Evolutionary conservation across 768 basidiomycete genomes (phyloP).

Genomic region (Russula virescens): DNA sequence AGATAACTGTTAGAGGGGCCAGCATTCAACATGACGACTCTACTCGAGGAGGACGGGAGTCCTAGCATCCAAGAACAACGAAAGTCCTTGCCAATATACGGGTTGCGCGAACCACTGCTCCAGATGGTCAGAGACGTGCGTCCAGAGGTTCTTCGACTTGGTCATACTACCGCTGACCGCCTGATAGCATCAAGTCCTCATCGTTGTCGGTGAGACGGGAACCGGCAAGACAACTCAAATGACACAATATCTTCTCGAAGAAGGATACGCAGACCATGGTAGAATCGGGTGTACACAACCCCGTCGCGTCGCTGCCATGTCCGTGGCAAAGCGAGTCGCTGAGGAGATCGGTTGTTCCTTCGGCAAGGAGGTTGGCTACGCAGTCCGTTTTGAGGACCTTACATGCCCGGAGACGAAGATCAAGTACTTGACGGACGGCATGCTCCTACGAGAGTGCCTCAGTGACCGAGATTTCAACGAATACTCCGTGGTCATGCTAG

Average conservation of each 20-base stretch:
- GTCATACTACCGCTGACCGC: constrained; percentile 22
- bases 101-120: constrained; percentile 83
- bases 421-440: constrained; percentile 99
- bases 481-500: constrained; percentile 96
- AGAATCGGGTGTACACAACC: constrained; percentile 98
- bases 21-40: constrained; percentile 91
- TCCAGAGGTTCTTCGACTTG: constrained; percentile 22
- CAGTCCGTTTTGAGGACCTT: constrained; percentile 98
- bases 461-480: constrained; percentile 90
- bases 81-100: constrained; percentile 87
- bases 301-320: constrained; percentile 98
- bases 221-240: constrained; percentile 99
- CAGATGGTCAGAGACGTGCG: constrained; percentile 85
- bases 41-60: constrained; percentile 86
- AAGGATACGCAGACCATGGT: constrained; percentile 85
- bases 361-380: constrained; percentile 97
- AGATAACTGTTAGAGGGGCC: constrained; percentile 83
- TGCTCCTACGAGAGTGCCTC: constrained; percentile 94
- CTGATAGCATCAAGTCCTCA: constrained; percentile 86
- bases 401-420: constrained; percentile 98
- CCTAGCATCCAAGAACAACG: constrained; percentile 93
- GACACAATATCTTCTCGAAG: constrained; percentile 96
- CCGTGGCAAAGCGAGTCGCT: constrained; percentile 95
- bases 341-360: constrained; percentile 98
- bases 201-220: constrained; percentile 97